Evolutionary conservation across 1,284 basidiomycete genomes (phyloP).

Genomic region (Exobasidium cylindrosporum): DNA sequence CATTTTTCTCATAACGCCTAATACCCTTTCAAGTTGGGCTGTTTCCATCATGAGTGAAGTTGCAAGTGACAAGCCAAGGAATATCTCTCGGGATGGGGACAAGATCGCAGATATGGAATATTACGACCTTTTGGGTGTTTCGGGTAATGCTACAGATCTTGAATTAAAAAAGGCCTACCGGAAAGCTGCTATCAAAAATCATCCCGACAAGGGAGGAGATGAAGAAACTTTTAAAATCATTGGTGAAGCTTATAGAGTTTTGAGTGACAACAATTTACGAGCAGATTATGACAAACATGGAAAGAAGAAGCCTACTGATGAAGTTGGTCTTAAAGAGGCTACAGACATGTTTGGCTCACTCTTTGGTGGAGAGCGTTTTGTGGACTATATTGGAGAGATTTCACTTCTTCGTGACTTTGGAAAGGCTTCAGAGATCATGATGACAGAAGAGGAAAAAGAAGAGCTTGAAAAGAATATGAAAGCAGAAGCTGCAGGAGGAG

Average conservation of each 20-base stretch:
- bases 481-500: slow-evolving; percentile 23
- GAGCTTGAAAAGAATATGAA: slow-evolving; percentile 67
- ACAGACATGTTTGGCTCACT: slow-evolving; percentile 56
- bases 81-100: slow-evolving; percentile 49
- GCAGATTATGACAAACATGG: slow-evolving; percentile 94
- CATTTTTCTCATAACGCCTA: background rate
- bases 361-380: slow-evolving; percentile 54
- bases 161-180: slow-evolving; percentile 93
- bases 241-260: slow-evolving; percentile 64
- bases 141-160: slow-evolving; percentile 61
- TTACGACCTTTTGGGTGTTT: slow-evolving; percentile 54
- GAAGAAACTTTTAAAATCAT: slow-evolving; percentile 45
- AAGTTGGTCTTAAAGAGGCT: slow-evolving; percentile 53
- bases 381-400: slow-evolving; percentile 55
- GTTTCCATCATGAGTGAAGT: background rate
- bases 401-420: slow-evolving; percentile 55
- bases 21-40: background rate
- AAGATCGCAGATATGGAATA: slow-evolving; percentile 55
- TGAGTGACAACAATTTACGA: slow-evolving; percentile 68
- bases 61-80: slow-evolving; percentile 22
- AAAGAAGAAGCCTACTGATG: slow-evolving; percentile 61
- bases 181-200: slow-evolving; percentile 87
- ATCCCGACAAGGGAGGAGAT: slow-evolving; percentile 56
- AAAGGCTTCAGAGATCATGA: slow-evolving; percentile 57
- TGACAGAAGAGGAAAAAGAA: slow-evolving; percentile 83